These are phyloP conservation scores for Thielaviopsis populi DNA, from an alignment of 2,329 filamentous ascomycete genomes.

Conservation along the genomic window DNA sequence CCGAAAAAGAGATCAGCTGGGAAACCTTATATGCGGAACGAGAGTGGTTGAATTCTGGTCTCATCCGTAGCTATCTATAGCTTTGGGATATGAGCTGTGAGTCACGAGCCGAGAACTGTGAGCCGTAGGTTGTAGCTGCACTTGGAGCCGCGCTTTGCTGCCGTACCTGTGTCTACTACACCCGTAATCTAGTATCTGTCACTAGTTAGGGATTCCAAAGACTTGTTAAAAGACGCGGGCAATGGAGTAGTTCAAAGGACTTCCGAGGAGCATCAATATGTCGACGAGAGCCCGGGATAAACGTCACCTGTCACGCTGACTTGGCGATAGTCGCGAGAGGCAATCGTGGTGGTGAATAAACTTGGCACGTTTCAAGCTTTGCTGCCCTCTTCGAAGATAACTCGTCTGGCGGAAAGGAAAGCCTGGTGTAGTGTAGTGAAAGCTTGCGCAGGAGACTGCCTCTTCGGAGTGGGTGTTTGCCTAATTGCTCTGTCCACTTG, in stretches of 20 bases:
- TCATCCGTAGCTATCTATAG: not conserved
- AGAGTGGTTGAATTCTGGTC: not conserved
- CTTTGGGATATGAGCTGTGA: not conserved
- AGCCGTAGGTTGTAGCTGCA: not conserved
- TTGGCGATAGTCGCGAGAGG: not conserved
- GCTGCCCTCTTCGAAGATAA: not conserved
- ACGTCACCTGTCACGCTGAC: too few relatives aligned
- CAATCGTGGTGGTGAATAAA: not conserved
- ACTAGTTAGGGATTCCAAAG: not conserved
- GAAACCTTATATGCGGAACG: slow-evolving; percentile 1
- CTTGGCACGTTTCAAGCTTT: not conserved
- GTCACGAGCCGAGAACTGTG: too few relatives aligned
- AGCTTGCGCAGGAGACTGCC: too few relatives aligned
- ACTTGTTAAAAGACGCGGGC: not conserved
- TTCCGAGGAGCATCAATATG: not conserved
- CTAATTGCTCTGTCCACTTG: too few relatives aligned
- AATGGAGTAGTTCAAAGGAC: not conserved
- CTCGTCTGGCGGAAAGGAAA: too few relatives aligned
- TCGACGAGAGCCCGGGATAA: too few relatives aligned
- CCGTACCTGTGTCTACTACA: not conserved
- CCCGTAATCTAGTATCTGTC: not conserved
- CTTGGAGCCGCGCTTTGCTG: not conserved
- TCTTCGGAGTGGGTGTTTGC: too few relatives aligned
- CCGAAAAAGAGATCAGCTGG: not conserved
- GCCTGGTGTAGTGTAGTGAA: too few relatives aligned